phyloP scores from a whole-genome alignment of 2,329 filamentous ascomycete genomes.

The Phyllosticta paracitricarpa region DNA sequence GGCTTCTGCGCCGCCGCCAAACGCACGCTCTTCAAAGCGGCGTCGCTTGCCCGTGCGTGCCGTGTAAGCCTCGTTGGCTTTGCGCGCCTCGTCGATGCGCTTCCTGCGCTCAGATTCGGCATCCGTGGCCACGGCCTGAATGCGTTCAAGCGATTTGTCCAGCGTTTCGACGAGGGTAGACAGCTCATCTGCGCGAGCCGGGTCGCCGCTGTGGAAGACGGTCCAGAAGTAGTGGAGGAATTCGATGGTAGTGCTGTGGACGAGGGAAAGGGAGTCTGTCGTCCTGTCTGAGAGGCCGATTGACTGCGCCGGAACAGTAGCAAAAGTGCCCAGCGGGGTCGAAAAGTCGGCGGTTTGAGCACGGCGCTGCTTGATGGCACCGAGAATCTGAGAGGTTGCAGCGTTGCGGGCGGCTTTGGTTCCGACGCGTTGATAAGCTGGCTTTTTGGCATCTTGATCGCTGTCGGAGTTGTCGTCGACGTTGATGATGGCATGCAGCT shows the following conservation, averaged over 20 bases:
- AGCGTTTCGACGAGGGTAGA: slow-evolving; percentile 75
- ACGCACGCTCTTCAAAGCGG: slow-evolving; percentile 45
- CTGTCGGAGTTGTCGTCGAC: slow-evolving; percentile 56
- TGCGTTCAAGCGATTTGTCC: slow-evolving; percentile 63
- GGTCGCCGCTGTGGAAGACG: slow-evolving; percentile 79
- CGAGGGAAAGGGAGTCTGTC: slow-evolving; percentile 57
- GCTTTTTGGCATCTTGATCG: slow-evolving; percentile 47
- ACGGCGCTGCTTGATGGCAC: slow-evolving; percentile 53
- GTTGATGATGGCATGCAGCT: slow-evolving; percentile 55
- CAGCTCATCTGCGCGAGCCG: slow-evolving; percentile 69
- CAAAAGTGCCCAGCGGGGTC: slow-evolving; percentile 17
- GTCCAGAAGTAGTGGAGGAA: slow-evolving; percentile 98
- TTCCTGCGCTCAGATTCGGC: slow-evolving; percentile 65
- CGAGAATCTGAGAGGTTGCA: slow-evolving; percentile 57
- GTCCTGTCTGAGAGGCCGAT: slow-evolving; percentile 32
- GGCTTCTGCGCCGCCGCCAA: slow-evolving; percentile 58
- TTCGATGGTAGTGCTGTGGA: slow-evolving; percentile 86
- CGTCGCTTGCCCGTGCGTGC: slow-evolving; percentile 65
- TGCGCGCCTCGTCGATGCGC: slow-evolving; percentile 49
- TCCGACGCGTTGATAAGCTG: slow-evolving; percentile 50
- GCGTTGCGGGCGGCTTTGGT: slow-evolving; percentile 56
- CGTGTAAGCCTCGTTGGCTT: slow-evolving; percentile 52
- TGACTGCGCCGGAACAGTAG: slow-evolving; percentile 19
- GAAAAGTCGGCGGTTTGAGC: slow-evolving; percentile 41
- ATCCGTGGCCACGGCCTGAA: slow-evolving; percentile 67